Conservation (phyloP, 2,329 filamentous ascomycete species). For the Aspergillus aculeatinus region DNA sequence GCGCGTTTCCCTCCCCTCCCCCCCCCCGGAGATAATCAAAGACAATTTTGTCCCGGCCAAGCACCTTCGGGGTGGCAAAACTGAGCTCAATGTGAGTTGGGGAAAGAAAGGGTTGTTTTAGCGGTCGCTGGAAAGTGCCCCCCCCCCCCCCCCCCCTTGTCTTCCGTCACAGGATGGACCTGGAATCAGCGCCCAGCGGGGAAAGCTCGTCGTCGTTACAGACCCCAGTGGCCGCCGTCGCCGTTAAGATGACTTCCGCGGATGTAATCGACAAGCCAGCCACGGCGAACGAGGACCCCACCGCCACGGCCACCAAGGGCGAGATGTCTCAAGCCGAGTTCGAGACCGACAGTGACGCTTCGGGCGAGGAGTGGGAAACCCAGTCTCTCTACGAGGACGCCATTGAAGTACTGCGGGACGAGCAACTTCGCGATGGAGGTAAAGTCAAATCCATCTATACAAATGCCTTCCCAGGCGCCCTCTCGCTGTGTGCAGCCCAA, state of each 20-base stretch:
- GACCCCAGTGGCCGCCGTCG: constrained; percentile 36
- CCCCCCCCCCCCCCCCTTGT: constrained; percentile 23
- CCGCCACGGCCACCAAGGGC: constrained; percentile 26
- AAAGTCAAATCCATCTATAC: constrained; percentile 35
- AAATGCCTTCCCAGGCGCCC: background rate
- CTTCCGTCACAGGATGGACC: constrained; percentile 39
- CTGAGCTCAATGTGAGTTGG: constrained; percentile 32
- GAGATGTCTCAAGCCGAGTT: constrained; percentile 36
- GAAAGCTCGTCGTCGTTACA: constrained; percentile 34
- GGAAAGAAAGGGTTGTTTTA: constrained; percentile 20
- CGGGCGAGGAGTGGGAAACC: constrained; percentile 56
- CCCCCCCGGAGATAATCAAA: constrained; percentile 24
- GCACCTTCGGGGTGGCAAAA: constrained; percentile 26
- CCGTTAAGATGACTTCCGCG: constrained; percentile 29
- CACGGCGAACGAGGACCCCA: constrained; percentile 21
- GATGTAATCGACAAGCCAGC: constrained; percentile 22
- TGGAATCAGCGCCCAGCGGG: constrained; percentile 35
- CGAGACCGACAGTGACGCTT: constrained; percentile 38
- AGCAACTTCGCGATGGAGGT: constrained; percentile 48
- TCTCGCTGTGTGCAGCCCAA: background rate
- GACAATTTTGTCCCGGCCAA: constrained; percentile 28
- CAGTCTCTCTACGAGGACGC: constrained; percentile 65
- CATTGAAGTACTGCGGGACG: constrained; percentile 58
- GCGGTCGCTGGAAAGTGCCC: constrained; percentile 33
- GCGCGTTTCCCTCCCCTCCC: constrained; percentile 12